A percentile compares a stretch with the other conserved stretches of the same genome.
phyloP scores from a whole-genome alignment of 225 moss, liverwort and hornwort genomes.

The Antitrichia curtipendula region DNA sequence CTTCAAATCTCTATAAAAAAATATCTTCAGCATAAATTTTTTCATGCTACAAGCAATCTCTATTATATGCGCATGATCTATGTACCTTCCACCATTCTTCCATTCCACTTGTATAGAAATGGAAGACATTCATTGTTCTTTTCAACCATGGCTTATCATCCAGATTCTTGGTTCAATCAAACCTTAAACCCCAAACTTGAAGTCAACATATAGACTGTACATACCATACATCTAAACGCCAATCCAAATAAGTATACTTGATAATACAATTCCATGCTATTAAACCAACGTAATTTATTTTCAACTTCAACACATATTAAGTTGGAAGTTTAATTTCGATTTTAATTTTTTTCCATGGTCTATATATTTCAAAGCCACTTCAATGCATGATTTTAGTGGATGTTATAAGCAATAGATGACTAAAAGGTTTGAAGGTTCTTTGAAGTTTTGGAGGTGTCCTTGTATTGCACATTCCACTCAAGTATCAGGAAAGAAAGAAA shows the following conservation, averaged over 20 bases:
- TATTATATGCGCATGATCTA: background rate
- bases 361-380: background rate
- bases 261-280: background rate
- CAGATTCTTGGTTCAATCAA: background rate
- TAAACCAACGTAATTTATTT: background rate
- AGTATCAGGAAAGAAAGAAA: background rate
- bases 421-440: background rate
- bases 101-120: background rate
- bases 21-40: rapidly evolving
- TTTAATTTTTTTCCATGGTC: background rate
- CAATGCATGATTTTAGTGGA: background rate
- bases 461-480: background rate
- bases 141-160: background rate
- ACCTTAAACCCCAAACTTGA: background rate
- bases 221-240: rapidly evolving
- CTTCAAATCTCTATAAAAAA: background rate
- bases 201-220: background rate
- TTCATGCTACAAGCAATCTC: background rate
- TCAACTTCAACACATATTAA: background rate
- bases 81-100: background rate
- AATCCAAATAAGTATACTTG: background rate
- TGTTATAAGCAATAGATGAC: background rate
- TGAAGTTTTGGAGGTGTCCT: background rate
- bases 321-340: too few species aligned
- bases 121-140: background rate